These are phyloP conservation scores for Halophytophthora batemanensis DNA, from an alignment of 352 stramenopile species.

Conservation along the genomic window DNA sequence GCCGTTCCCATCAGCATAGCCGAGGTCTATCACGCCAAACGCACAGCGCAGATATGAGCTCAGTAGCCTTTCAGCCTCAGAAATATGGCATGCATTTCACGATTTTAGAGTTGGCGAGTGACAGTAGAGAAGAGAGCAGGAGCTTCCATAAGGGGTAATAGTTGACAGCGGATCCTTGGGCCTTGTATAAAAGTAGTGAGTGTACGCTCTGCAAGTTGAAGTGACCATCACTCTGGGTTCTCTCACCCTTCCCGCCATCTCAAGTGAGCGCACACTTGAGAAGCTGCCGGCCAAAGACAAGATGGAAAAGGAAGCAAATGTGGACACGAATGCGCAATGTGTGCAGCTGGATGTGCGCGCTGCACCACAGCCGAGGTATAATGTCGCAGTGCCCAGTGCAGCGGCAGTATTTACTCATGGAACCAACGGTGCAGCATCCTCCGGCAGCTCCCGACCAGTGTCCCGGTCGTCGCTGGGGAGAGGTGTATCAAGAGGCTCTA, in stretches of 20 bases:
- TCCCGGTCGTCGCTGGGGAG: conserved; percentile 11
- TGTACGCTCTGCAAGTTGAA: too few relatives aligned
- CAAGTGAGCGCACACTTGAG: conserved; percentile 10
- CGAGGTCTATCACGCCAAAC: too few relatives aligned
- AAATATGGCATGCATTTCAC: too few relatives aligned
- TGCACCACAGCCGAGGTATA: conserved; percentile 28
- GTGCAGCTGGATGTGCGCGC: conserved; percentile 35
- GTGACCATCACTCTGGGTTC: conserved; percentile 36
- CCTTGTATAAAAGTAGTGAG: too few relatives aligned
- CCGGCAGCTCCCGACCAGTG: not conserved
- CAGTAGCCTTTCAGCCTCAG: too few relatives aligned
- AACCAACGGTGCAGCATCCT: not conserved
- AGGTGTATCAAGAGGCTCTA: conserved; percentile 19
- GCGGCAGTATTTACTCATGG: conserved; percentile 8
- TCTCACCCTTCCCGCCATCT: not conserved
- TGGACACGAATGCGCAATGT: not conserved
- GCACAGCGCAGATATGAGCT: too few relatives aligned
- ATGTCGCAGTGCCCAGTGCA: conserved; percentile 22
- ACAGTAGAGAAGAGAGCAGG: too few relatives aligned
- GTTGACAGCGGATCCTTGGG: too few relatives aligned
- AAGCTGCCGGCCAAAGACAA: conserved; percentile 12
- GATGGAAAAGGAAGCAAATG: conserved; percentile 13
- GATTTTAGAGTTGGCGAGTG: too few relatives aligned
- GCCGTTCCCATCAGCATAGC: too few relatives aligned
- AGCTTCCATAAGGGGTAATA: too few relatives aligned